Percentiles rank a stretch among this genome's conserved stretches.
These are phyloP conservation scores for Tardiomyces blankii DNA, from an alignment of 1,139 yeast species.

Conservation along the genomic window DNA sequence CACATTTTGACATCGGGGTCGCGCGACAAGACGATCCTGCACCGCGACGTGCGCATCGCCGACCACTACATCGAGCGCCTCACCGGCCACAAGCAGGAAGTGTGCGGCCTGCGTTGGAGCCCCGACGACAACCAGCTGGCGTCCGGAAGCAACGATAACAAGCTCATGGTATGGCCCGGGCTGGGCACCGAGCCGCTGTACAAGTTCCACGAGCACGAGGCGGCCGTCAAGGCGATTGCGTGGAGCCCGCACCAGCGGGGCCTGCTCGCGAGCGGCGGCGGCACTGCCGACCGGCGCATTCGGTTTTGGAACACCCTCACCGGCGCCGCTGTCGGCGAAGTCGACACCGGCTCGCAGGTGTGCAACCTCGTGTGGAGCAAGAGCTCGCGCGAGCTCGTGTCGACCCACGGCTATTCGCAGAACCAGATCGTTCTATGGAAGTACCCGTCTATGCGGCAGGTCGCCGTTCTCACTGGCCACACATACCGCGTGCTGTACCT, in stretches of 20 bases:
- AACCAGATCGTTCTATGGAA: constrained; percentile 94
- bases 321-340: constrained; percentile 62
- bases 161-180: constrained; percentile 65
- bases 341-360: constrained; percentile 92
- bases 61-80: constrained; percentile 68
- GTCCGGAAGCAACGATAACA: constrained; percentile 90
- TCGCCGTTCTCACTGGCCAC: constrained; percentile 90
- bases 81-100: constrained; percentile 81
- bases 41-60: constrained; percentile 84
- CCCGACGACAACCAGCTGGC: constrained; percentile 63
- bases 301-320: constrained; percentile 89
- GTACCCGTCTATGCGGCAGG: constrained; percentile 84
- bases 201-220: constrained; percentile 72
- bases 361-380: constrained; percentile 92
- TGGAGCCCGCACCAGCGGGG: constrained; percentile 99
- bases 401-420: constrained; percentile 90
- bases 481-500: constrained; percentile 84
- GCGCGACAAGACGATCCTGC: constrained; percentile 72
- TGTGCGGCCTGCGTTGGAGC: constrained; percentile 94
- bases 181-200: constrained; percentile 52
- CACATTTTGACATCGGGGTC: constrained; percentile 83
- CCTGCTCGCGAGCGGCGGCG: constrained; percentile 90
- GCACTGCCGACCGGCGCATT: constrained; percentile 85
- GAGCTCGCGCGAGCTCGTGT: constrained; percentile 82
- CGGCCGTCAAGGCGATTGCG: constrained; percentile 89